Evolutionary conservation across 352 stramenopile genomes (phyloP).

Genomic region (Globisporangium parvum): DNA sequence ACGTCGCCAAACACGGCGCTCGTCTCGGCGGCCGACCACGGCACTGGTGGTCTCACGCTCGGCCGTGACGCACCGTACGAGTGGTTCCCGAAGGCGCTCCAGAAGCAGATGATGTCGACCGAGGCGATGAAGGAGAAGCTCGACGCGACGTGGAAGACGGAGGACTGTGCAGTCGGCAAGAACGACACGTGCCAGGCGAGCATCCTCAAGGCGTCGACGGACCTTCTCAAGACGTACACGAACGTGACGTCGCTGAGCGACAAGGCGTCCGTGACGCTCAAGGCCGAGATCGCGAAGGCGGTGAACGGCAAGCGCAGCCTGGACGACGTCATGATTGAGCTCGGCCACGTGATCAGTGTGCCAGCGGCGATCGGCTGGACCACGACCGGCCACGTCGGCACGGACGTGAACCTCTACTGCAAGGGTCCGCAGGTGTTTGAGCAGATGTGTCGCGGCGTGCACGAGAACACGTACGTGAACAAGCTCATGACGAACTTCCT

Average conservation of each 20-base stretch:
- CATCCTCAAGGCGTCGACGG: constrained; percentile 29
- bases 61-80: constrained; percentile 38
- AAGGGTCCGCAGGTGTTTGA: constrained; percentile 49
- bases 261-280: constrained; percentile 19
- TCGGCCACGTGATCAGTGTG: constrained; percentile 46
- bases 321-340: constrained; percentile 39
- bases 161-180: constrained; percentile 23
- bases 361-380: constrained; percentile 50
- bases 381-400: constrained; percentile 58
- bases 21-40: constrained; percentile 57
- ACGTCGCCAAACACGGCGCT: constrained; percentile 43
- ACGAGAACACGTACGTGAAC: constrained; percentile 71
- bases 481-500: constrained; percentile 72
- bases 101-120: constrained; percentile 55
- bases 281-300: constrained; percentile 30
- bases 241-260: constrained; percentile 40
- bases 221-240: constrained; percentile 44
- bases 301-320: constrained; percentile 40
- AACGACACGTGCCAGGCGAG: constrained; percentile 41
- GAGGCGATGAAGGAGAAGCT: constrained; percentile 45
- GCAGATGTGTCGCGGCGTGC: constrained; percentile 56
- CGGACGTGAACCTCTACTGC: constrained; percentile 72
- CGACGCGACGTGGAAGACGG: constrained; percentile 23
- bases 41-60: constrained; percentile 56
- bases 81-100: constrained; percentile 40